Evolutionary conservation across 2,329 filamentous ascomycete species (phyloP).

Genomic region (Aspergillus sp.): DNA sequence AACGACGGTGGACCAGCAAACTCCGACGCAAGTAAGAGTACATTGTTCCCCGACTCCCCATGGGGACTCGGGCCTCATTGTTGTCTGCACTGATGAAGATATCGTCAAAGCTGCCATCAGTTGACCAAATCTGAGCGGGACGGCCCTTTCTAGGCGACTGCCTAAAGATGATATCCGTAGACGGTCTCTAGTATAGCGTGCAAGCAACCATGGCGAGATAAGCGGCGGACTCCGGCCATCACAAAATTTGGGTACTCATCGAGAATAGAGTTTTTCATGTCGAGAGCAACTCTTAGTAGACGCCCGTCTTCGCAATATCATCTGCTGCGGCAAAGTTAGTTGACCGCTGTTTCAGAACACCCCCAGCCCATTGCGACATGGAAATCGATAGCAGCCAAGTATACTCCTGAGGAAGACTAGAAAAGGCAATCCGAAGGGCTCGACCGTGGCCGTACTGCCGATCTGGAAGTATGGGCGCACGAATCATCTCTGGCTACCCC

Average conservation of each 20-base stretch:
- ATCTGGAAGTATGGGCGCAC: constrained; percentile 17
- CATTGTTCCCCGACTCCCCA: constrained; percentile 5
- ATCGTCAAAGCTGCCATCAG: constrained; percentile 5
- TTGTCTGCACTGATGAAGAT: not conserved
- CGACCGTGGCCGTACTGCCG: constrained; percentile 19
- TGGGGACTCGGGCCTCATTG: constrained; percentile 3
- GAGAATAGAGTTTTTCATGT: not conserved
- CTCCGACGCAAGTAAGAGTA: constrained; percentile 1
- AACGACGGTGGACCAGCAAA: not conserved
- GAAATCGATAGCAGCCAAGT: not conserved
- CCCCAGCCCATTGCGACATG: not conserved
- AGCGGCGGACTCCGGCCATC: not conserved
- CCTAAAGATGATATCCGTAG: not conserved
- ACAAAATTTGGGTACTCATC: not conserved
- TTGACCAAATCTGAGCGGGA: constrained; percentile 6
- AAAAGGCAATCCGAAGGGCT: constrained; percentile 13
- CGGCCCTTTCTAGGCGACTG: constrained; percentile 1
- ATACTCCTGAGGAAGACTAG: not conserved
- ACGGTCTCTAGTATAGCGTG: not conserved
- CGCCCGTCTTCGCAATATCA: not conserved
- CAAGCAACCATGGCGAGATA: not conserved
- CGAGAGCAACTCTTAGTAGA: not conserved
- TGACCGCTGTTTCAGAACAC: not conserved
- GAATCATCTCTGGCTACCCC: constrained; percentile 19
- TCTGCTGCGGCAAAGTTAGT: not conserved